Base-by-base conservation (phyloP, 1,284 basidiomycete genomes). In the Pterulicium gracile region DNA sequence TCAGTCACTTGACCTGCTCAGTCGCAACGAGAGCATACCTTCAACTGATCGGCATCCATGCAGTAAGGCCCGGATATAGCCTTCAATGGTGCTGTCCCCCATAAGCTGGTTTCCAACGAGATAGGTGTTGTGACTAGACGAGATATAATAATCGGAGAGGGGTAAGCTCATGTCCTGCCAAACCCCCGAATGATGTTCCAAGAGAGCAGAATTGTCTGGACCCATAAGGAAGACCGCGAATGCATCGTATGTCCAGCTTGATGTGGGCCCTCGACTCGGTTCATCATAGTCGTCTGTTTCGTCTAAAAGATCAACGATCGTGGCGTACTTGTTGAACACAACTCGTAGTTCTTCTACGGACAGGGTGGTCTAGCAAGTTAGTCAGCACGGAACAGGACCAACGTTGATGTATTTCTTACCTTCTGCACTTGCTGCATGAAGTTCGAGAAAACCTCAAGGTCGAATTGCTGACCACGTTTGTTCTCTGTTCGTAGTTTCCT, bases 121-220 rank as follows among this genome's bases (percentile, higher is more conserved):
- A 57, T 99, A 98, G 0, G 96, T 98, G 57, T 99, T 98, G 60
- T 98, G 96, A 23, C 91, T 95, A 14, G 90, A 88, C 3, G 90
- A 93, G 56, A 98, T 85, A 57, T 76, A 96, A 61, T 98, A 98
- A 50, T 96, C 87, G 3, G 80, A 75, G 7, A 97, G 66, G 0
- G 95, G 91, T 1, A 74, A 71, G 0, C 81, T 83, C 90, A 97
- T 79, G 49, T 88, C 78, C 44, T 82, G 75, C 50, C 61, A 63
- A 5, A 76, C 58, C 36, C 62, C 60, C 18, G 60, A 53, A 40
- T 69, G 55, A 51, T 72, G 64, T 41, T 75, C 73, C 3, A 58
- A 56, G 51, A 80, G 73, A 5, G 72, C 69, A 3, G 74, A 64
- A 54, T 88, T 88, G 51, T 85, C 79, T 0, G 71, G 59, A 0